phyloP scores from a whole-genome alignment of 228 moss, liverwort and hornwort genomes.

The Sphagnum fallax region DNA sequence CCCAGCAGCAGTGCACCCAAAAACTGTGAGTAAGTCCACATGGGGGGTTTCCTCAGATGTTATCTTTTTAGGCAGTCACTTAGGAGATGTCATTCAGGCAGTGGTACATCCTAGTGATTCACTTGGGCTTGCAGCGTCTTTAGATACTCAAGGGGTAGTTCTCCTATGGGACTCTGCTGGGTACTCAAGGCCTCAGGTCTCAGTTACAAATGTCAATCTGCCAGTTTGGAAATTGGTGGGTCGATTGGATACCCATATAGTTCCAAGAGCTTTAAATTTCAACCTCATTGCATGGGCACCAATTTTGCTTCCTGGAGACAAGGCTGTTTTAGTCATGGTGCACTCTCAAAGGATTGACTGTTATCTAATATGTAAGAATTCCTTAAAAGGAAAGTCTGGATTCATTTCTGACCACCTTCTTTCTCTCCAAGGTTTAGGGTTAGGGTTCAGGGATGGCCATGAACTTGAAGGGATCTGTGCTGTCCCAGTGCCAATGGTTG shows the following conservation, averaged over 20 bases:
- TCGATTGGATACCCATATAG: slow-evolving; percentile 35
- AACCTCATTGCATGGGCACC: slow-evolving; percentile 88
- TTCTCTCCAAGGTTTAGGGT: slow-evolving; percentile 52
- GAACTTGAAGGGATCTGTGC: slow-evolving; percentile 49
- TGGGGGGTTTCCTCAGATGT: slow-evolving; percentile 87
- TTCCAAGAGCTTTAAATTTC: slow-evolving; percentile 23
- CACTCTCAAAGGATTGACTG: slow-evolving; percentile 53
- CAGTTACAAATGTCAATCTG: slow-evolving; percentile 59
- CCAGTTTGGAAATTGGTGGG: slow-evolving; percentile 80
- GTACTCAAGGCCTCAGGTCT: slow-evolving; percentile 69
- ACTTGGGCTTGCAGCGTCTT: slow-evolving; percentile 72
- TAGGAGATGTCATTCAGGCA: slow-evolving; percentile 55
- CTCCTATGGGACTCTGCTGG: slow-evolving; percentile 75
- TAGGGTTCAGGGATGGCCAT: slow-evolving; percentile 26
- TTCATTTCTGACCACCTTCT: slow-evolving; percentile 38
- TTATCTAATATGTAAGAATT: slow-evolving; percentile 48
- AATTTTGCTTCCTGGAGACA: slow-evolving; percentile 42
- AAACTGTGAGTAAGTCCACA: slow-evolving; percentile 45
- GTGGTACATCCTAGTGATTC: slow-evolving; percentile 71
- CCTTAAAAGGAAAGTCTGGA: slow-evolving; percentile 42
- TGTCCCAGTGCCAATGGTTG: slow-evolving; percentile 27
- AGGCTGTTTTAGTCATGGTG: slow-evolving; percentile 60
- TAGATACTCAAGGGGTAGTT: slow-evolving; percentile 67
- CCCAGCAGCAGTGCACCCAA: slow-evolving; percentile 21
- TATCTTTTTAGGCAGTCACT: slow-evolving; percentile 69